A percentile compares a stretch with the other conserved stretches of the same genome.
Evolutionary conservation across 2,329 filamentous ascomycete species (phyloP).

Genomic region (Aureobasidium sp.): DNA sequence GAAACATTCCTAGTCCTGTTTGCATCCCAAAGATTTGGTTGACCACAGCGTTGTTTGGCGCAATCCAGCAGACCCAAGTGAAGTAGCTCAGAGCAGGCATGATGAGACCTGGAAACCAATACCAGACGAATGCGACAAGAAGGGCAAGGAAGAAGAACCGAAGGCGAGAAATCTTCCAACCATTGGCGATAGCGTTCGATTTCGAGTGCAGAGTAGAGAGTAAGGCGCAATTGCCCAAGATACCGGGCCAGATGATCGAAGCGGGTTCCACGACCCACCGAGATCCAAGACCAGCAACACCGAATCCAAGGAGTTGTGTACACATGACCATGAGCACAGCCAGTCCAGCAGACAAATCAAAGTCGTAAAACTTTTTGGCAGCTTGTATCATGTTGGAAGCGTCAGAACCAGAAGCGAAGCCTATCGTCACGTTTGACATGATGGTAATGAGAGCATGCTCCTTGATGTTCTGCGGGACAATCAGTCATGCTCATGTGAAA

Average conservation of each 20-base stretch:
- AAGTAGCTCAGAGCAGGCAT: slow-evolving; percentile 84
- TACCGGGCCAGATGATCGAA: slow-evolving; percentile 88
- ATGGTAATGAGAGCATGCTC: slow-evolving; percentile 40
- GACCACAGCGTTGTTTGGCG: slow-evolving; percentile 76
- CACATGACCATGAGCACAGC: slow-evolving; percentile 78
- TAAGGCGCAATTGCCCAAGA: slow-evolving; percentile 82
- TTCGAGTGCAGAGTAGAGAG: slow-evolving; percentile 73
- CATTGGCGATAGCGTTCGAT: slow-evolving; percentile 69
- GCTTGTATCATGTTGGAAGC: slow-evolving; percentile 61
- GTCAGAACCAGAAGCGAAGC: slow-evolving; percentile 52
- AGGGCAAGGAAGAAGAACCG: slow-evolving; percentile 76
- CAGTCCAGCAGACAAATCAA: slow-evolving; percentile 68
- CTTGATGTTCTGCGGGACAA: slow-evolving; percentile 19
- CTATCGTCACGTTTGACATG: slow-evolving; percentile 42
- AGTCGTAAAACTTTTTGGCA: slow-evolving; percentile 82
- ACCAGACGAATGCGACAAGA: slow-evolving; percentile 66
- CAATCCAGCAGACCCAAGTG: slow-evolving; percentile 83
- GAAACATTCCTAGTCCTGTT: slow-evolving; percentile 66
- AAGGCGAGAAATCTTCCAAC: slow-evolving; percentile 62
- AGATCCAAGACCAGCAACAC: slow-evolving; percentile 74
- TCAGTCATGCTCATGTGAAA: not conserved
- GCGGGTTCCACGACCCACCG: slow-evolving; percentile 77
- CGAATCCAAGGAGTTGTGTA: slow-evolving; percentile 79
- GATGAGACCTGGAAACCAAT: slow-evolving; percentile 75
- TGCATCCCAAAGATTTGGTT: slow-evolving; percentile 83